Evolutionary conservation across 2,329 filamentous ascomycete genomes (phyloP).

Genomic region (Cadophora luteo-olivacea): DNA sequence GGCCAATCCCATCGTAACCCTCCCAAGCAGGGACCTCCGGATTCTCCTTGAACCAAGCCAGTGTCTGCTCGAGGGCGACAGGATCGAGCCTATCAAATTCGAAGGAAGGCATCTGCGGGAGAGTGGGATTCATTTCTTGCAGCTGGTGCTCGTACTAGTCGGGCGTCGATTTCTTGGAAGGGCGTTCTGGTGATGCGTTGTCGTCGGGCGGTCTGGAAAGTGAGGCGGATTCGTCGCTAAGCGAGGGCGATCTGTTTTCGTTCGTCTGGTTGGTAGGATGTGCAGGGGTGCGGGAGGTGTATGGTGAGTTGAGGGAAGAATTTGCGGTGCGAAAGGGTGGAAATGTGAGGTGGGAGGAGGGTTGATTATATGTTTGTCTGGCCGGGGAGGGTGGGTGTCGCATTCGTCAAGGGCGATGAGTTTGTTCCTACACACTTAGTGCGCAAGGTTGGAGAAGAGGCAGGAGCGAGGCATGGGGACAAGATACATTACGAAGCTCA

Average conservation of each 20-base stretch:
- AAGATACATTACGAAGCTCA: neutral
- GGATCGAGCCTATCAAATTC: too few species aligned
- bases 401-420: neutral
- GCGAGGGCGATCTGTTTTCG: neutral
- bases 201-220: neutral
- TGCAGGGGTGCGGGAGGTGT: neutral
- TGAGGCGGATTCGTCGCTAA: neutral
- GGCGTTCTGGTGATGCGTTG: neutral
- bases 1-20: neutral
- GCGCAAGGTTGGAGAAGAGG: neutral
- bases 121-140: too few species aligned
- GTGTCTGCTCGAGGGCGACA: neutral
- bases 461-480: too few species aligned
- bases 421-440: neutral
- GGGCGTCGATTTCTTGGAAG: too few species aligned
- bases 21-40: neutral
- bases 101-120: too few species aligned
- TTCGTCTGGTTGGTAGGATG: neutral
- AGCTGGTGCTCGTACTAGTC: too few species aligned
- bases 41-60: neutral
- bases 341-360: neutral
- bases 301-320: neutral
- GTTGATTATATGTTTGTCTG: neutral
- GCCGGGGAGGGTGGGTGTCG: neutral
- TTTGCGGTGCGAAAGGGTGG: neutral